Percentiles rank a stretch among this genome's conserved stretches.
phyloP scores from a whole-genome alignment of 2,329 filamentous ascomycete species.

The Dendryphion nanum region DNA sequence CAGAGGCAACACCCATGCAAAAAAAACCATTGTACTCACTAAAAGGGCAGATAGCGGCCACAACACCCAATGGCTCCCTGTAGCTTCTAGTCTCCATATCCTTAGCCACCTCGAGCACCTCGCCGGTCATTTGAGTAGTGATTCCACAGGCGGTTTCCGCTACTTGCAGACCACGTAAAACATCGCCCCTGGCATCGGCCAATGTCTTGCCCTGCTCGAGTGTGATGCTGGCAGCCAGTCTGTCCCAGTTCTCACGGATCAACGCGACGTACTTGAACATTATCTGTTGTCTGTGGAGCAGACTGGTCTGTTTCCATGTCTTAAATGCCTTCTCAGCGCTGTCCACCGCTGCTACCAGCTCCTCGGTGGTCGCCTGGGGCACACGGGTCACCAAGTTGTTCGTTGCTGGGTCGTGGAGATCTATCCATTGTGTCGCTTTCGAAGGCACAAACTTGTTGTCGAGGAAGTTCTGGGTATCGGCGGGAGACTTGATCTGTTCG shows the following conservation, averaged over 20 bases:
- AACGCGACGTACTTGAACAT: constrained; percentile 83
- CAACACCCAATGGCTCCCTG: constrained; percentile 76
- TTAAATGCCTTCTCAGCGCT: constrained; percentile 75
- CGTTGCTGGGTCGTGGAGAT: constrained; percentile 78
- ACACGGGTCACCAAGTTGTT: constrained; percentile 83
- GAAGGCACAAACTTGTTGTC: constrained; percentile 76
- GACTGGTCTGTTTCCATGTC: constrained; percentile 68
- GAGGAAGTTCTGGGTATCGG: constrained; percentile 77
- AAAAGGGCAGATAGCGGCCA: constrained; percentile 83
- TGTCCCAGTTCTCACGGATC: constrained; percentile 82
- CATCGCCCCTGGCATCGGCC: constrained; percentile 77
- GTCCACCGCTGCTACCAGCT: constrained; percentile 72
- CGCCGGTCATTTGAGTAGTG: constrained; percentile 77
- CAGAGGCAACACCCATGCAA: neutral
- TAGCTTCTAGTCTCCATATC: constrained; percentile 88
- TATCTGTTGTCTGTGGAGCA: constrained; percentile 75
- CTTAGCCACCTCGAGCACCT: constrained; percentile 81
- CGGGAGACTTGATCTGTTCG: constrained; percentile 64
- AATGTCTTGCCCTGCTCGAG: constrained; percentile 89
- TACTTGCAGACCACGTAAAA: constrained; percentile 78
- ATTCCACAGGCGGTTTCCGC: constrained; percentile 80
- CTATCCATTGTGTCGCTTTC: constrained; percentile 69
- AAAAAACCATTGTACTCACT: constrained; percentile 54
- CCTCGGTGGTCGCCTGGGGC: constrained; percentile 75
- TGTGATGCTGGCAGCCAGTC: constrained; percentile 79